Conservation (phyloP, 495 filamentous ascomycete species). For the Echria macrotheca region DNA sequence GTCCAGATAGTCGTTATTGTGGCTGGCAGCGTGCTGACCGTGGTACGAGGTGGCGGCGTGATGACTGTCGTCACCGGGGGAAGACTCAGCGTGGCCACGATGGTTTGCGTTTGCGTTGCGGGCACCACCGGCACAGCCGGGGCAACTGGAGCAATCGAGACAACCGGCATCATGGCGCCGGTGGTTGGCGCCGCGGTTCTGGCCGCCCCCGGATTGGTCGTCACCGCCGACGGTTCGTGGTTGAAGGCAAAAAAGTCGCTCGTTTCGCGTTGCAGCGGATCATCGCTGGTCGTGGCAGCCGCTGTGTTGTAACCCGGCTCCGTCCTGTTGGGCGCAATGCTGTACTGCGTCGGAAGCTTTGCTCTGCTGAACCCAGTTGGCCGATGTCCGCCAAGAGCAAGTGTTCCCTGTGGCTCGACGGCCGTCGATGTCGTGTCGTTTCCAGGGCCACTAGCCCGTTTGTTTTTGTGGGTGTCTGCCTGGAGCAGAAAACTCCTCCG, state of each 20-base stretch:
- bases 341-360: background rate
- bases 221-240: background rate
- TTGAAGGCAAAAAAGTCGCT: background rate
- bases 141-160: background rate
- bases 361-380: background rate
- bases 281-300: background rate
- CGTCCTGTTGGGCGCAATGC: background rate
- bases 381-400: background rate
- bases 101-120: background rate
- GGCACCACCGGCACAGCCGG: background rate
- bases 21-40: background rate
- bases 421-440: background rate
- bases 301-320: background rate
- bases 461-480: background rate
- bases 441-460: background rate
- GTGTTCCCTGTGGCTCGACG: background rate
- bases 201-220: too few relatives aligned
- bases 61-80: background rate
- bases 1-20: background rate
- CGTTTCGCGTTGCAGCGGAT: background rate
- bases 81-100: background rate
- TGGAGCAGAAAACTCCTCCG: background rate
- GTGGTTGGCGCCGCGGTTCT: too few relatives aligned
- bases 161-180: background rate
- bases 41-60: background rate